Conservation (phyloP, 495 filamentous ascomycete genomes). For the Arthonia radiata region DNA sequence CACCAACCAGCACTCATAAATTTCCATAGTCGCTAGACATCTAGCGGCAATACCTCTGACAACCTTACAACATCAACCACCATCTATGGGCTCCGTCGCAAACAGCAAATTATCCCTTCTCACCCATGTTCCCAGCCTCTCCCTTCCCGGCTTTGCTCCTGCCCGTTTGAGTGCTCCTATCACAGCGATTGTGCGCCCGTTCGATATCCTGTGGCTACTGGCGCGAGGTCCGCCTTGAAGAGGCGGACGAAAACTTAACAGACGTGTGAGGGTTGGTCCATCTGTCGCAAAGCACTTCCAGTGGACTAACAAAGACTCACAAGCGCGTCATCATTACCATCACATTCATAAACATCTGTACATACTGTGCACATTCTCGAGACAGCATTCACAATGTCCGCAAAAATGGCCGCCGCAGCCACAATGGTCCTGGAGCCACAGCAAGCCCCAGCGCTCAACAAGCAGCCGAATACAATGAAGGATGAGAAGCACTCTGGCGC, state of each 20-base stretch:
- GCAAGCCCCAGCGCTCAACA: not conserved
- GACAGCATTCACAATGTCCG: not conserved
- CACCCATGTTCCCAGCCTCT: slow-evolving; percentile 9
- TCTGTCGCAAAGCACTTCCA: slow-evolving; percentile 1
- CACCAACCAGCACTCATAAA: too few relatives aligned
- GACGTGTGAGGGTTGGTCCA: not conserved
- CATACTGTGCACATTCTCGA: not conserved
- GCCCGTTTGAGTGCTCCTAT: not conserved
- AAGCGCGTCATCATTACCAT: slow-evolving; percentile 1
- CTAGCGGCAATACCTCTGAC: too few relatives aligned
- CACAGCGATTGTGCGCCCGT: not conserved
- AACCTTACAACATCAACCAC: slow-evolving; percentile 1
- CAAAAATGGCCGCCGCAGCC: not conserved
- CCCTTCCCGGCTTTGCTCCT: not conserved
- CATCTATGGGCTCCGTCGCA: slow-evolving; percentile 1
- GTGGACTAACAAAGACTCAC: slow-evolving; percentile 1
- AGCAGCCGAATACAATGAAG: not conserved
- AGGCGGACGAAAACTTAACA: slow-evolving; percentile 19
- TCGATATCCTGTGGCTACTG: slow-evolving; percentile 13
- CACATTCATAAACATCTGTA: not conserved
- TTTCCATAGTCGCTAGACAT: too few relatives aligned
- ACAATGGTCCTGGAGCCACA: not conserved
- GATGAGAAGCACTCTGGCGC: slow-evolving; percentile 4
- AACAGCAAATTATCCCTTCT: not conserved
- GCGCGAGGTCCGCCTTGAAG: slow-evolving; percentile 20